Base-by-base conservation (phyloP, 768 basidiomycete species). In the Guyanaporus albipodus region DNA sequence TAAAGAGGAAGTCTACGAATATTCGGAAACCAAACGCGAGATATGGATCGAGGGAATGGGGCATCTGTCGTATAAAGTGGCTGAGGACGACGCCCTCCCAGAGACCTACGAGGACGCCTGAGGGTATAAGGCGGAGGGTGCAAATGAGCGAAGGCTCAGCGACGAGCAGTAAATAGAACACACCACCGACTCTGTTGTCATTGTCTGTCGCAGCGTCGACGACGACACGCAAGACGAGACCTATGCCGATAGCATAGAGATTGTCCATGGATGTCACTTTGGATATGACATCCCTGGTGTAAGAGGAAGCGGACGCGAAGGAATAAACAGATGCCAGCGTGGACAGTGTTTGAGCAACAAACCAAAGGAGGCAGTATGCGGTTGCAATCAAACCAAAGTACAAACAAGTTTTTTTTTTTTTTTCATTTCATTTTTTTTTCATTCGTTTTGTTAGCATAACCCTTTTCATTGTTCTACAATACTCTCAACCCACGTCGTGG, bases 21-120 rank as follows among this genome's bases (percentile, higher is more conserved):
- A 88, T 73, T n/a, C 87, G 73, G 41, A 87, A 76, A 28, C 68
- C 81, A 49, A 80, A 78, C 12, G 77, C 83, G 44, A 87, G 67
- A 63, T 82, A 86, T 8, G 85, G 86, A 63, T 88, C 86, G 46
- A 73, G 70, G 1, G 85, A 85, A 44, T 47, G 59, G 26, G 85
- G 83, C 65, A 74, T 75, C 60, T 84, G 84, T 50, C 75, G 76
- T 52, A 85, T 64, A 62, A 86, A 87, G 55, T 88, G 87, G 32
- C 80, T 77, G 45, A 87, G 71, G 29, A 87, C 79, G 21, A 85
- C 75, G 38, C 87, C 86, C 65, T 89, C 87, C 85, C 86, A 89
- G 17, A 88, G 69, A 8, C 87, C 87, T 43, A 90, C 71, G 46
- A 89, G 73, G 12, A 82, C 80, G 15, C 82, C 79, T 76, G 44